Evolutionary conservation across 2,329 filamentous ascomycete species (phyloP), one percentile per base, ranked within the genome.

Genomic region (Beauveria australis): DNA sequence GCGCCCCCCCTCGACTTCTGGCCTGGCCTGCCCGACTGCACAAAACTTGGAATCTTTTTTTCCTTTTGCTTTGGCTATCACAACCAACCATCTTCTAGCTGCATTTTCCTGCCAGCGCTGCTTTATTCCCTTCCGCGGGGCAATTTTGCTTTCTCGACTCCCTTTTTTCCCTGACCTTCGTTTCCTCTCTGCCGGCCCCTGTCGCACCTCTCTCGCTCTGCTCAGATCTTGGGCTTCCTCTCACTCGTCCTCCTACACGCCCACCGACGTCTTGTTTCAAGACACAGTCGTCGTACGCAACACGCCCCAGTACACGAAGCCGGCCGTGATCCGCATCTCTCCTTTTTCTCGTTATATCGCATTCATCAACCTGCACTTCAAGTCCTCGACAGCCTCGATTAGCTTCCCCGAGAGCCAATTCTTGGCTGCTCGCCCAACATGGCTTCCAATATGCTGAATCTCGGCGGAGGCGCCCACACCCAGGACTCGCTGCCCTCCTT

Each of bases 401-500:
- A 59, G 14, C n/a, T 37, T 12, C 37, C 12, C 24, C 56, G 64
- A 67, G 63, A 68, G 70, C 66, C 69, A 67, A 63, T 62, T 28
- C 60, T 62, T 68, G 70, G 71, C 69, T 59, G 65, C 68, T 71
- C 70, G 73, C 69, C 73, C 73, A 78, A 67, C 72, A 89, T 88
- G 85, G 79, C 85, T 71, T 78, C 82, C 74, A 84, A 81, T 70
- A 75, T 84, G 63, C 80, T 81, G 62, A 74, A 79, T 49, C 73
- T 76, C 70, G 73, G 72, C 71, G 82, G 81, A 73, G 84, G 84
- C 63, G 82, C 84, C 76, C 91, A 87, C 78, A 91, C 81, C 64
- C 91, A 96, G 76, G 84, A 91, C 61, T 97, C 93, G 63, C 80
- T 99, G 68, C 92, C 93, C 24, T 87, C 91, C 63, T 80, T 99